These are phyloP conservation scores for Trebouxia sp. DNA, from an alignment of 139 green algal genomes.

Conservation along the genomic window DNA sequence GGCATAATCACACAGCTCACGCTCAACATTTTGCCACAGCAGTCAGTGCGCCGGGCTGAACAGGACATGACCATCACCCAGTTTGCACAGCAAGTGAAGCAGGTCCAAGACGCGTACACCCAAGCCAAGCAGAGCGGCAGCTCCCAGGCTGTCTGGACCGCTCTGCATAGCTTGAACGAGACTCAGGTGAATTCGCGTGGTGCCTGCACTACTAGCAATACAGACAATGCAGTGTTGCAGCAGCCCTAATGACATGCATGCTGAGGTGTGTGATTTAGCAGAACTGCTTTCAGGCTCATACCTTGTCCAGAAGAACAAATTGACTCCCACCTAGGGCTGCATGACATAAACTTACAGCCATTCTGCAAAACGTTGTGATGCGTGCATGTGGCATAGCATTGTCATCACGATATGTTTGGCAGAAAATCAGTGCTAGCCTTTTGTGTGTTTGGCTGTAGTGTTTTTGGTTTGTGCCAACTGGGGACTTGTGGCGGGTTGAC, in stretches of 20 bases:
- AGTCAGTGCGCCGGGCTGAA: background rate
- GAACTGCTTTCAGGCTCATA: too few relatives aligned
- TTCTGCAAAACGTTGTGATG: too few relatives aligned
- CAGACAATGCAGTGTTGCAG: too few relatives aligned
- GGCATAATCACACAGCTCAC: conserved; percentile 75
- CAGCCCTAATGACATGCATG: too few relatives aligned
- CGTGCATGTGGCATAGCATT: too few relatives aligned
- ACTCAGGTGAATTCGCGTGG: conserved; percentile 36
- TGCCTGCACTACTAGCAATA: background rate
- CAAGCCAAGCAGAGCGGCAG: conserved; percentile 28
- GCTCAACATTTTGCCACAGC: conserved; percentile 55
- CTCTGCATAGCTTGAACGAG: conserved; percentile 46
- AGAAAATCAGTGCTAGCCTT: too few relatives aligned
- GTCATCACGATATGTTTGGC: too few relatives aligned
- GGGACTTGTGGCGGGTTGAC: conserved; percentile 35
- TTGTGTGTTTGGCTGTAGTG: conserved; percentile 18
- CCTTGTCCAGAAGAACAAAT: too few relatives aligned
- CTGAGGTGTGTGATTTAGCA: too few relatives aligned
- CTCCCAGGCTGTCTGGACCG: background rate
- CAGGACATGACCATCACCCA: conserved; percentile 27
- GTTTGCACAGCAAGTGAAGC: conserved; percentile 40
- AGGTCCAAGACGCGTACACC: conserved; percentile 47
- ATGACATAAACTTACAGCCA: too few relatives aligned
- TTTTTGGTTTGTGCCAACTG: conserved; percentile 45
- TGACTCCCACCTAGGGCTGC: too few relatives aligned